These are phyloP conservation scores for Nicotiana attenuata DNA, from an alignment of 257 asterid species.

Conservation along the genomic window DNA sequence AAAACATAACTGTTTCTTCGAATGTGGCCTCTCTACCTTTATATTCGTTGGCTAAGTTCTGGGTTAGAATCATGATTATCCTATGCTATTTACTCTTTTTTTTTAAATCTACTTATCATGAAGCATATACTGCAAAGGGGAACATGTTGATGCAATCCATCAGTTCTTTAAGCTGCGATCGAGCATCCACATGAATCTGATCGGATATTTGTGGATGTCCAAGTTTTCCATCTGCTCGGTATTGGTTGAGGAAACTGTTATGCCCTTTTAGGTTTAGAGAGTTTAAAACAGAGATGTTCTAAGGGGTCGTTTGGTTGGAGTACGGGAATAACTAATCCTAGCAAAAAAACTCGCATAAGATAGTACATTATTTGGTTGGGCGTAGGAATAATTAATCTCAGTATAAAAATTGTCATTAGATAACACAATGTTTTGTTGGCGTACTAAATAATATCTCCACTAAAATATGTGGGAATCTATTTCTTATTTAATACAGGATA, in stretches of 20 bases:
- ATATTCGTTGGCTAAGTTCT: background rate
- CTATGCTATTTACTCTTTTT: background rate
- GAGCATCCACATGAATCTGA: background rate
- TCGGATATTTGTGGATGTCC: background rate
- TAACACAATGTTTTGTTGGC: too few relatives aligned
- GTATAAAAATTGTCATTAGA: too few relatives aligned
- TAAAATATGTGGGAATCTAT: too few relatives aligned
- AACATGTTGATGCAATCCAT: slow-evolving; percentile 8
- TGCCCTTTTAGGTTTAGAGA: background rate
- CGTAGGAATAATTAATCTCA: too few relatives aligned
- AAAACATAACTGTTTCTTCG: background rate
- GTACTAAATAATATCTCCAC: too few relatives aligned
- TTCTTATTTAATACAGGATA: too few relatives aligned
- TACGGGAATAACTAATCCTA: too few relatives aligned
- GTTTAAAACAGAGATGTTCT: background rate
- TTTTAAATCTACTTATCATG: background rate
- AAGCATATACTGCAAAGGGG: background rate
- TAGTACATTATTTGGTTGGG: too few relatives aligned
- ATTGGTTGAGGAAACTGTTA: background rate
- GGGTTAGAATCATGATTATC: background rate
- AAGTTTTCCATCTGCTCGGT: background rate
- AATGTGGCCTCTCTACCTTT: background rate
- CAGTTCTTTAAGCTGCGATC: background rate
- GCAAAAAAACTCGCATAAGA: too few relatives aligned
- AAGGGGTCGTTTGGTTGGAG: background rate